phyloP scores from a whole-genome alignment of 306 rosid genomes.

The Comarum palustre region DNA sequence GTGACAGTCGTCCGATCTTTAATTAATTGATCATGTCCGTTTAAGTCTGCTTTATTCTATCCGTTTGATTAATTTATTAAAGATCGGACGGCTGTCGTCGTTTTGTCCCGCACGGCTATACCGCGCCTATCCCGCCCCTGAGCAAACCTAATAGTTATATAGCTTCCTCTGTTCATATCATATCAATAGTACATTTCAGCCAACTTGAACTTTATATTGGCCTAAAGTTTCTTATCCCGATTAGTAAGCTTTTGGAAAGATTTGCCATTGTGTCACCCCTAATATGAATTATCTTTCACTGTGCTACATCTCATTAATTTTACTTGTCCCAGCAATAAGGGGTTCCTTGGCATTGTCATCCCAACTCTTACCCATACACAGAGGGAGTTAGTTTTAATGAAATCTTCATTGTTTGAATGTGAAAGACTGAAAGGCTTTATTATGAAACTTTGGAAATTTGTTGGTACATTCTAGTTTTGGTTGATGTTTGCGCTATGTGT shows the following conservation, averaged over 20 bases:
- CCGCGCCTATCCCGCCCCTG: too few relatives aligned
- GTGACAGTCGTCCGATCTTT: too few relatives aligned
- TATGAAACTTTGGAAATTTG: neutral
- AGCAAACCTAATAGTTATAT: too few relatives aligned
- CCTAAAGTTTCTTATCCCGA: neutral
- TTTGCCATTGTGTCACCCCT: conserved; percentile 2
- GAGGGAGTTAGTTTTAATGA: neutral
- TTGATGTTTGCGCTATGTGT: neutral
- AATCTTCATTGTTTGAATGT: neutral
- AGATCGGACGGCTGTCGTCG: too few relatives aligned
- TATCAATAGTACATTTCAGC: conserved; percentile 27
- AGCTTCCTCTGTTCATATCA: conserved; percentile 22
- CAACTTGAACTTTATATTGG: conserved; percentile 5
- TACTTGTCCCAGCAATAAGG: neutral
- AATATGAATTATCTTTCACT: neutral
- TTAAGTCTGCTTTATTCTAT: too few relatives aligned
- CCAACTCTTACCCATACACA: conserved; percentile 18
- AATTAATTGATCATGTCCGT: too few relatives aligned
- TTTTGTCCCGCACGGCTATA: too few relatives aligned
- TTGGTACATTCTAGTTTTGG: neutral
- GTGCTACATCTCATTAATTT: conserved; percentile 8
- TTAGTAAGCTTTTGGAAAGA: neutral
- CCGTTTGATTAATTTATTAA: too few relatives aligned
- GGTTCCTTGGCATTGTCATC: conserved; percentile 2
- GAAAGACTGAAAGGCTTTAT: neutral